Percentiles rank a stretch among this genome's conserved stretches.
These are phyloP conservation scores for Crithidia thermophila DNA, from an alignment of 208 protist species.

Conservation along the genomic window DNA sequence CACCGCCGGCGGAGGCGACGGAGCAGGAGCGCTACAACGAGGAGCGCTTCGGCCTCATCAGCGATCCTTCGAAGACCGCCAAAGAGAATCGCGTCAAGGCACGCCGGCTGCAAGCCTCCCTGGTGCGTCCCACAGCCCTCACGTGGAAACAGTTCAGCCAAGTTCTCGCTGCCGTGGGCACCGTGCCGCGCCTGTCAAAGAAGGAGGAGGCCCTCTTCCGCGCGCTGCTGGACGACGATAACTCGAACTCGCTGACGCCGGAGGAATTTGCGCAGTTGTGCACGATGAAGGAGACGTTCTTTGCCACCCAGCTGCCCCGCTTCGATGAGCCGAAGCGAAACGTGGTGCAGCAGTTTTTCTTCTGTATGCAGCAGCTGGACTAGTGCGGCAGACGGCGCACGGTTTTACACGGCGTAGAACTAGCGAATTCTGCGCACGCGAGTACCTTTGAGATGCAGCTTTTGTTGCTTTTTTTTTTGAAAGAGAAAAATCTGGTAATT, in stretches of 20 bases:
- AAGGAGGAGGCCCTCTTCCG: slow-evolving; percentile 50
- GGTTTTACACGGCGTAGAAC: too few species aligned
- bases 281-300: slow-evolving; percentile 46
- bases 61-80: background rate
- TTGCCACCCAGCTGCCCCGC: slow-evolving; percentile 43
- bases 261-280: slow-evolving; percentile 58
- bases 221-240: slow-evolving; percentile 55
- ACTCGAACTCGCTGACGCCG: slow-evolving; percentile 62
- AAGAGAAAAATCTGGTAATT: too few species aligned
- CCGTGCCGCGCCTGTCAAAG: slow-evolving; percentile 37
- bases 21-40: slow-evolving; percentile 9
- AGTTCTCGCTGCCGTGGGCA: slow-evolving; percentile 36
- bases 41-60: slow-evolving; percentile 1
- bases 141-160: slow-evolving; percentile 55
- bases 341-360: slow-evolving; percentile 65
- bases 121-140: slow-evolving; percentile 44
- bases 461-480: too few species aligned
- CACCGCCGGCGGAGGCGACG: background rate
- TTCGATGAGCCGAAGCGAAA: slow-evolving; percentile 60
- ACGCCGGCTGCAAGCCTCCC: background rate
- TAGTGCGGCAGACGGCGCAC: too few species aligned
- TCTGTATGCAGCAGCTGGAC: slow-evolving; percentile 81
- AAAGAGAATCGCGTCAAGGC: background rate
- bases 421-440: too few species aligned
- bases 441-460: too few species aligned